A percentile compares a stretch with the other conserved stretches of the same genome.
Evolutionary conservation across 2,329 filamentous ascomycete genomes (phyloP).

Genomic region (Fusarium falciforme): DNA sequence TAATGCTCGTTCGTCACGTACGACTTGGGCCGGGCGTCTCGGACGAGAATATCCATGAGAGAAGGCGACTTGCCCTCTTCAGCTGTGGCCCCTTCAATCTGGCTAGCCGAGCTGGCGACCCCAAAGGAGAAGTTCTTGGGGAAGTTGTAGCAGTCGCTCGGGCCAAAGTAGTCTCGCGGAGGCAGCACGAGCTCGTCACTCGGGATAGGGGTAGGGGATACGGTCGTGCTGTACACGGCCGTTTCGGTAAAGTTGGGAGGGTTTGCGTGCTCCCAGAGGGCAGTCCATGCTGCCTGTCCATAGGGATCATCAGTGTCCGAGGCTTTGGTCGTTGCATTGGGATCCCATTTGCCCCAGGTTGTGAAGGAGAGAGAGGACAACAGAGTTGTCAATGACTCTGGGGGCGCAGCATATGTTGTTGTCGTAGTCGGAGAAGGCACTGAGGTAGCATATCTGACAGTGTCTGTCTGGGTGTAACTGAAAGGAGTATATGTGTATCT

Average conservation of each 20-base stretch:
- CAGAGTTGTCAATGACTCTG: slow-evolving; percentile 41
- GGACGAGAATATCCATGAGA: slow-evolving; percentile 55
- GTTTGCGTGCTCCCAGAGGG: slow-evolving; percentile 48
- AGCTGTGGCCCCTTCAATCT: slow-evolving; percentile 59
- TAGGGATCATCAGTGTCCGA: slow-evolving; percentile 46
- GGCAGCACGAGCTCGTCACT: slow-evolving; percentile 66
- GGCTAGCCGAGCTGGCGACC: slow-evolving; percentile 59
- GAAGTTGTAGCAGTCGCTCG: slow-evolving; percentile 61
- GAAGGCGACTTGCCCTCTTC: slow-evolving; percentile 57
- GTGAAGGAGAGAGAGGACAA: slow-evolving; percentile 46
- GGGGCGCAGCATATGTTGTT: slow-evolving; percentile 45
- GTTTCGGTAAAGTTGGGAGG: slow-evolving; percentile 50
- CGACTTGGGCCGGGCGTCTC: slow-evolving; percentile 40
- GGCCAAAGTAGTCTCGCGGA: slow-evolving; percentile 61
- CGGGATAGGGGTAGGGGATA: slow-evolving; percentile 65
- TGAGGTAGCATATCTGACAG: slow-evolving; percentile 48
- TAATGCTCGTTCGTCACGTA: slow-evolving; percentile 62
- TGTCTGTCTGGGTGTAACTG: slow-evolving; percentile 47
- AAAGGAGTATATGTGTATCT: slow-evolving; percentile 45
- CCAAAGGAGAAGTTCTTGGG: slow-evolving; percentile 60
- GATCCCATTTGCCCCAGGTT: slow-evolving; percentile 51
- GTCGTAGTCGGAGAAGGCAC: slow-evolving; percentile 46
- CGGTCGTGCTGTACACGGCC: slow-evolving; percentile 57
- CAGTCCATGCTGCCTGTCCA: slow-evolving; percentile 48
- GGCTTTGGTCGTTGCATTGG: slow-evolving; percentile 42